Evolutionary conservation across 192 early-diverging fungal species (phyloP).

Genomic region (Geranomyces michiganensis): DNA sequence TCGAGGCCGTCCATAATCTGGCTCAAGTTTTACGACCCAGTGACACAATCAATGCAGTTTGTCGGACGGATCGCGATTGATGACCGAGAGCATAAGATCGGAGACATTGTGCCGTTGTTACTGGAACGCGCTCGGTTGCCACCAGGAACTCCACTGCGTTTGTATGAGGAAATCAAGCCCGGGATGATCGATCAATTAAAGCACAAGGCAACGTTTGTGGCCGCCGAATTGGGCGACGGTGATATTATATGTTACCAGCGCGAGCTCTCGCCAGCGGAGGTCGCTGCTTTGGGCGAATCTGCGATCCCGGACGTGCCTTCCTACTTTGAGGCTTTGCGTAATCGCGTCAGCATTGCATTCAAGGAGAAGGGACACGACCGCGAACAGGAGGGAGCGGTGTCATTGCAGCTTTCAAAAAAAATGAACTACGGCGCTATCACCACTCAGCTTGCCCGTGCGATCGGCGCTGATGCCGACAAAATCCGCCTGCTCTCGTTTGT

Average conservation of each 20-base stretch:
- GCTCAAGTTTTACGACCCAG: constrained; percentile 83
- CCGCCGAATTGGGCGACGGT: constrained; percentile 87
- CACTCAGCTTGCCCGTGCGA: constrained; percentile 58
- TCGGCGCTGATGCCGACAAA: constrained; percentile 68
- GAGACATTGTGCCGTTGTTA: constrained; percentile 62
- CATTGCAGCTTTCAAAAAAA: constrained; percentile 66
- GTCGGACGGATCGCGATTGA: constrained; percentile 18
- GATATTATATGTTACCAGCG: constrained; percentile 90
- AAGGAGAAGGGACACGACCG: constrained; percentile 42
- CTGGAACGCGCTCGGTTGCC: constrained; percentile 59
- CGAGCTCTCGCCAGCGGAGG: constrained; percentile 4
- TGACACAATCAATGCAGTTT: constrained; percentile 60
- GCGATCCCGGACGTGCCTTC: constrained; percentile 54
- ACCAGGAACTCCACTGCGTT: constrained; percentile 56
- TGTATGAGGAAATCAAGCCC: constrained; percentile 93
- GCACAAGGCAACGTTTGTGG: constrained; percentile 59
- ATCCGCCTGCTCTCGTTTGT: constrained; percentile 65
- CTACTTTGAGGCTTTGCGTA: constrained; percentile 78
- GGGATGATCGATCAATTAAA: constrained; percentile 84
- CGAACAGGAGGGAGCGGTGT: constrained; percentile 38
- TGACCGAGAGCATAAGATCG: constrained; percentile 52
- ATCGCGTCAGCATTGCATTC: constrained; percentile 76
- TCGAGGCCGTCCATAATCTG: constrained; percentile 62
- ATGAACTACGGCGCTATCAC: constrained; percentile 68
- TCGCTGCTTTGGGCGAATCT: constrained; percentile 39